Evolutionary conservation across 306 rosid genomes (phyloP), one percentile per base, ranked within the genome.

Genomic region (Cyamopsis tetragonoloba): DNA sequence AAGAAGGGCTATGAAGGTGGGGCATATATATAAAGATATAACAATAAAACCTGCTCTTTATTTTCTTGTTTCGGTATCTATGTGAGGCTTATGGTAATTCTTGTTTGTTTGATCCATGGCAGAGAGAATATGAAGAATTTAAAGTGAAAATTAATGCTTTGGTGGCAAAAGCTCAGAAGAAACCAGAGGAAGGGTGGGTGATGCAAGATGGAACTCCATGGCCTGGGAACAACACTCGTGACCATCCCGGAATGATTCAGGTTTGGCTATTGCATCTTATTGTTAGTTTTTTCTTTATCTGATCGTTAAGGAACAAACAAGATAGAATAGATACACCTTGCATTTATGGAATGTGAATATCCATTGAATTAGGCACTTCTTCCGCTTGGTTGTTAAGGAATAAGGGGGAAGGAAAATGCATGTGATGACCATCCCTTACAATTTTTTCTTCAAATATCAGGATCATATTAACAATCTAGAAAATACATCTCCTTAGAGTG

Each of bases 161-260:
- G 49, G 93, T 95, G 4, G 96, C 91, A 74, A 86, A 95, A 3
- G 92, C 91, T 22, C 79, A 80, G 84, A 86, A 95, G 74, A 84
- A 91, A 66, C 93, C 96, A 0, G 98, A 92, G 15, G 86, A 81
- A 0, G 97, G 97, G 38, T 81, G 86, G 86, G 75, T 77, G 51
- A 92, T 89, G 96, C 93, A 95, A 9, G 98, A 89, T 78, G 96
- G 93, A 54, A 84, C 91, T 51, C 96, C 91, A 28, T 92, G 96
- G 98, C 98, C 98, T 2, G 98, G 96, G 2, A 84, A 91, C 76
- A 88, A 32, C 85, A 89, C 85, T 74, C 93, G 89, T 19, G 98
- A 92, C 59, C 96, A 92, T 71, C 90, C 96, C 2, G 96, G 96
- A 75, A 88, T 92, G 81, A 89, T 92, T 74, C 98, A 92, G 96